Percentiles rank a stretch among this genome's conserved stretches.
Conservation (phyloP, 495 filamentous ascomycete genomes). For the Tuber magnatum region DNA sequence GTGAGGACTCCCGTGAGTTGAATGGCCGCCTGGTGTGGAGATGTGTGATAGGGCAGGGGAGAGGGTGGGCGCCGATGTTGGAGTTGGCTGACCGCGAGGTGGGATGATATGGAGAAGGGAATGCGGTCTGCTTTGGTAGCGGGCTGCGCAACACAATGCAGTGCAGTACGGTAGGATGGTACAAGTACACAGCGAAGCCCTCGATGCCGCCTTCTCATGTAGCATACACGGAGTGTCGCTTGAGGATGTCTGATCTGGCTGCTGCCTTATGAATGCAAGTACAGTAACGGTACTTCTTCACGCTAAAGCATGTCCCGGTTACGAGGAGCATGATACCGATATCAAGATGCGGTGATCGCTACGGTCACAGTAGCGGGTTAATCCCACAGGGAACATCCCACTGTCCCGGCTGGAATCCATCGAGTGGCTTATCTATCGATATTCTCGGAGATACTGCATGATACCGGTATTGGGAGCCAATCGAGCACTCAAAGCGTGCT, state of each 20-base stretch:
- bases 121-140: neutral
- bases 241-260: neutral
- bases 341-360: neutral
- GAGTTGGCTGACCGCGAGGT: neutral
- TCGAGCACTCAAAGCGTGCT: neutral
- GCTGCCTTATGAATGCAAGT: neutral
- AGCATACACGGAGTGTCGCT: neutral
- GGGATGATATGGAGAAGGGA: neutral
- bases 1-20: neutral
- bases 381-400: too few species aligned
- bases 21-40: neutral
- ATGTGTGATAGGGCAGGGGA: neutral
- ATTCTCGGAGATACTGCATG: too few species aligned
- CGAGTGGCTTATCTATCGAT: too few species aligned
- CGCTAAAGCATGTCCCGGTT: neutral
- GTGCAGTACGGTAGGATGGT: too few species aligned
- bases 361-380: neutral
- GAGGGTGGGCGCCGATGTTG: neutral
- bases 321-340: neutral
- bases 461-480: neutral
- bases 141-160: neutral
- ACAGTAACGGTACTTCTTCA: too few species aligned
- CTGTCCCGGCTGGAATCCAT: too few species aligned
- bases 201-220: neutral
- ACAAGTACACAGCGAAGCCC: too few species aligned